Conservation (phyloP, 1,284 basidiomycete species). For the Melanopsichium pennsylvanicum region DNA sequence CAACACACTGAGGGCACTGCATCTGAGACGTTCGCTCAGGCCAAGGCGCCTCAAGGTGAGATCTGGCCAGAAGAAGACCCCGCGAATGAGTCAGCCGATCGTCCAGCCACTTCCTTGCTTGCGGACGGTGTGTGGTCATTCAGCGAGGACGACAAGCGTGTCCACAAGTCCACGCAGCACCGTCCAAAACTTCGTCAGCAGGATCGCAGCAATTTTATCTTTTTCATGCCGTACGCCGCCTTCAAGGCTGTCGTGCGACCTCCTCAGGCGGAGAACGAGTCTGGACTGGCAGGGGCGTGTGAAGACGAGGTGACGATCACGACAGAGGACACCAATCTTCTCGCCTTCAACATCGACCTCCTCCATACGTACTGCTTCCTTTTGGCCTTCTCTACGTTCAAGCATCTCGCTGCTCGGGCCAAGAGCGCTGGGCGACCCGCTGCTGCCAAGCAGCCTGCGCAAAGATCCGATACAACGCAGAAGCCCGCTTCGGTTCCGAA, state of each 20-base stretch:
- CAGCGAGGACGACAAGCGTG: constrained; percentile 22
- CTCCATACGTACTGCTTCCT: constrained; percentile 79
- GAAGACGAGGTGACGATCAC: constrained; percentile 69
- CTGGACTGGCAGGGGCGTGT: constrained; percentile 39
- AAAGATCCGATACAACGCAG: not conserved
- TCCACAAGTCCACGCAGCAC: constrained; percentile 11
- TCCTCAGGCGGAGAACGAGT: constrained; percentile 39
- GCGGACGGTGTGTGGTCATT: constrained; percentile 55
- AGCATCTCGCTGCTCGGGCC: constrained; percentile 65
- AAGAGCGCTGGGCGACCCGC: not conserved
- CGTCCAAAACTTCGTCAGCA: constrained; percentile 39
- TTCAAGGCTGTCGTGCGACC: constrained; percentile 48
- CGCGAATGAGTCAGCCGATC: not conserved
- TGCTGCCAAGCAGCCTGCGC: not conserved
- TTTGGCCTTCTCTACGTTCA: constrained; percentile 73
- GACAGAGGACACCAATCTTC: constrained; percentile 67
- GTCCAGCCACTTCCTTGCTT: constrained; percentile 42
- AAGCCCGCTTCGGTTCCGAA: not conserved
- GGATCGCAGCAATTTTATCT: constrained; percentile 65
- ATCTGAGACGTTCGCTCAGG: constrained; percentile 16
- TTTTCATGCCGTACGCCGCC: constrained; percentile 61
- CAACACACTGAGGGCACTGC: constrained; percentile 49
- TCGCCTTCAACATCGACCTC: constrained; percentile 72
- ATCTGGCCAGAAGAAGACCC: constrained; percentile 4
- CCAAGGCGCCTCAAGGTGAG: constrained; percentile 17